Evolutionary conservation across 306 rosid species (phyloP).

Genomic region (Glycyrrhiza uralensis): DNA sequence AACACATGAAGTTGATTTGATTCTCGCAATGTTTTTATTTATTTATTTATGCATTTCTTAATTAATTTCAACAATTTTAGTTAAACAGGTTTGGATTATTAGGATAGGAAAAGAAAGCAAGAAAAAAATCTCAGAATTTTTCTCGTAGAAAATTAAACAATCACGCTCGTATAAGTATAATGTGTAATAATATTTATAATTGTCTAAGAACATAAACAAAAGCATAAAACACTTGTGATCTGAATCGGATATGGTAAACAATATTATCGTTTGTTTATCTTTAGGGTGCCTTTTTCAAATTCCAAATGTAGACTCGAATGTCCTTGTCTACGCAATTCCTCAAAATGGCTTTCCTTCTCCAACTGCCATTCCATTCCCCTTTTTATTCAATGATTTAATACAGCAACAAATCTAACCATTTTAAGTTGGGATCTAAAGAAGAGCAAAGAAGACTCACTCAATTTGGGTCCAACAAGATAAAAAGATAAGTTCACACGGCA

Average conservation of each 20-base stretch:
- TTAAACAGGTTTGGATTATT: background rate
- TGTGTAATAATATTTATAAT: background rate
- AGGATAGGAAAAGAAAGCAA: background rate
- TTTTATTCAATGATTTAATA: background rate
- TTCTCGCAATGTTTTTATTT: background rate
- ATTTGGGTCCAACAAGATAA: constrained; percentile 44
- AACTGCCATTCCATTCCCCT: background rate
- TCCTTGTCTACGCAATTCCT: background rate
- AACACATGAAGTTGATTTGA: background rate
- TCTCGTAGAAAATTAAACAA: background rate
- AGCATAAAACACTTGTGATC: background rate
- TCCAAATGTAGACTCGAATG: background rate
- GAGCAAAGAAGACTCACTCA: background rate
- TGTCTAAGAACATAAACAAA: background rate
- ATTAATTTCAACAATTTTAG: background rate
- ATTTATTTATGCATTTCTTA: background rate
- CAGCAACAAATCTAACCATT: constrained; percentile 20
- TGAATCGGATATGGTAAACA: background rate
- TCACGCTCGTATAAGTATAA: background rate
- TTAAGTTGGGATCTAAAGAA: constrained; percentile 11
- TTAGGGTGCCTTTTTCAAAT: background rate
- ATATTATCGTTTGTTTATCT: background rate
- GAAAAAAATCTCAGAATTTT: background rate
- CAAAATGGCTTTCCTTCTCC: background rate
- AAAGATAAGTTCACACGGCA: constrained; percentile 38